phyloP scores from a whole-genome alignment of 2,329 filamentous ascomycete genomes.

The Falciphora oryzae region DNA sequence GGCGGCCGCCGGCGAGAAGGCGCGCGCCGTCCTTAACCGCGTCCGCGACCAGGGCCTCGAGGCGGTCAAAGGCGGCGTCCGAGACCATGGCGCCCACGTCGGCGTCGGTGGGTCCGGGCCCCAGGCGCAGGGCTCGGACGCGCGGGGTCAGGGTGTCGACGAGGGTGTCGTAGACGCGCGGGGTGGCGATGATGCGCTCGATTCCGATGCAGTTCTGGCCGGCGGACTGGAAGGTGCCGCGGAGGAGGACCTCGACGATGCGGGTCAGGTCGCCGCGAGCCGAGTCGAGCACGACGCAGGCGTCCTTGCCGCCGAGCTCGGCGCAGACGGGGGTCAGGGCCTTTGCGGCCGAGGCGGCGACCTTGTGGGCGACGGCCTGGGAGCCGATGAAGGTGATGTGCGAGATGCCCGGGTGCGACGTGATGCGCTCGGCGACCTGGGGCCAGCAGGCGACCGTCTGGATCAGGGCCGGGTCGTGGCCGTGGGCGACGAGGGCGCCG shows the following conservation, averaged over 20 bases:
- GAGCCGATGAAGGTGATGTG: conserved; percentile 98
- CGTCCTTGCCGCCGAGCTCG: conserved; percentile 93
- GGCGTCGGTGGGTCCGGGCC: conserved; percentile 45
- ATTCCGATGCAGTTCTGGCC: conserved; percentile 98
- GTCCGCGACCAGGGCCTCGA: conserved; percentile 71
- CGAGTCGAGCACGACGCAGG: conserved; percentile 83
- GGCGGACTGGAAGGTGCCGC: conserved; percentile 89
- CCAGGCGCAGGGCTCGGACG: conserved; percentile 69
- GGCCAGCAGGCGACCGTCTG: conserved; percentile 89
- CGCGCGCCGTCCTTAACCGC: conserved; percentile 75
- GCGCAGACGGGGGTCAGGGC: conserved; percentile 81
- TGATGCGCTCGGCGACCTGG: conserved; percentile 71
- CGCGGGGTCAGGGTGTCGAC: conserved; percentile 65
- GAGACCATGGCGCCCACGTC: conserved; percentile 93
- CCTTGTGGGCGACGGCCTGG: conserved; percentile 76
- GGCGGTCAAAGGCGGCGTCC: conserved; percentile 62
- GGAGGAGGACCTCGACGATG: conserved; percentile 77
- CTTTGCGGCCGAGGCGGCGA: conserved; percentile 80
- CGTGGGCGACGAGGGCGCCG: conserved; percentile 73
- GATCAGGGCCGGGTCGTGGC: conserved; percentile 74
- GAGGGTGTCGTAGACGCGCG: conserved; percentile 68
- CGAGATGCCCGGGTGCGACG: conserved; percentile 74
- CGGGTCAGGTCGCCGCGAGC: conserved; percentile 58
- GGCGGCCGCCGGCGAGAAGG: conserved; percentile 73
- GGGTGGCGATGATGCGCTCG: conserved; percentile 80